Conservation (phyloP, 768 basidiomycete species). For the Rhodotorula graminis region DNA sequence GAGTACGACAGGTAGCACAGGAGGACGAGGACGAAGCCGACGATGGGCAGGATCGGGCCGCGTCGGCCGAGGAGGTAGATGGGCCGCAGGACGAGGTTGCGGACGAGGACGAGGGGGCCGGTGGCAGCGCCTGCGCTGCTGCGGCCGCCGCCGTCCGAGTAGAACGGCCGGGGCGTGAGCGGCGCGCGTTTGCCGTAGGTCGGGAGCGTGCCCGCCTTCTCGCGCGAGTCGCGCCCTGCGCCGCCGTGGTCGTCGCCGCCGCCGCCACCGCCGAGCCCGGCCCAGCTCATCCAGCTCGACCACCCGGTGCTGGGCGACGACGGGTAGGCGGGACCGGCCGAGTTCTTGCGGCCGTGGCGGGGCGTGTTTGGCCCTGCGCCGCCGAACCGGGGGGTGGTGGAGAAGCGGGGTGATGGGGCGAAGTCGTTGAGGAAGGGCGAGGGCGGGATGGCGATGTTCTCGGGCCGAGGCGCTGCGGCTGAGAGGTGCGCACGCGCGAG, state of each 20-base stretch:
- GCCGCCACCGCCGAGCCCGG: not conserved
- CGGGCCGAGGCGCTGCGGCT: not conserved
- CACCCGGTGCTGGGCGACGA: not conserved
- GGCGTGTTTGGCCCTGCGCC: not conserved
- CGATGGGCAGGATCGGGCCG: conserved; percentile 34
- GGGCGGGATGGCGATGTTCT: not conserved
- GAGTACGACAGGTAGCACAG: conserved; percentile 33
- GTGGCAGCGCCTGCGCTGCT: not conserved
- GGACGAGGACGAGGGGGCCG: conserved; percentile 3
- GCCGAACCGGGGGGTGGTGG: conserved; percentile 2
- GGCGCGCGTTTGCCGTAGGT: conserved; percentile 18
- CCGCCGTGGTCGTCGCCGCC: not conserved
- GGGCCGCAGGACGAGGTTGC: conserved; percentile 33
- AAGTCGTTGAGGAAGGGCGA: conserved; percentile 7
- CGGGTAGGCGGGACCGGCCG: not conserved
- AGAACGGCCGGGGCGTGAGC: conserved; percentile 14
- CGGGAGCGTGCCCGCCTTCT: conserved; percentile 9
- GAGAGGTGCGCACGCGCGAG: too few species aligned
- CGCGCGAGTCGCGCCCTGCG: not conserved
- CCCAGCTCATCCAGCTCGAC: not conserved
- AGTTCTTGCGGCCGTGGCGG: conserved; percentile 12
- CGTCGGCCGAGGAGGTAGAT: conserved; percentile 36
- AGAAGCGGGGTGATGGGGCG: not conserved
- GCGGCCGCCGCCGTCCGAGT: conserved; percentile 3
- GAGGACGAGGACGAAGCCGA: conserved; percentile 26